Base-by-base conservation (phyloP, 345 rosid genomes). In the Ceriops tagal region DNA sequence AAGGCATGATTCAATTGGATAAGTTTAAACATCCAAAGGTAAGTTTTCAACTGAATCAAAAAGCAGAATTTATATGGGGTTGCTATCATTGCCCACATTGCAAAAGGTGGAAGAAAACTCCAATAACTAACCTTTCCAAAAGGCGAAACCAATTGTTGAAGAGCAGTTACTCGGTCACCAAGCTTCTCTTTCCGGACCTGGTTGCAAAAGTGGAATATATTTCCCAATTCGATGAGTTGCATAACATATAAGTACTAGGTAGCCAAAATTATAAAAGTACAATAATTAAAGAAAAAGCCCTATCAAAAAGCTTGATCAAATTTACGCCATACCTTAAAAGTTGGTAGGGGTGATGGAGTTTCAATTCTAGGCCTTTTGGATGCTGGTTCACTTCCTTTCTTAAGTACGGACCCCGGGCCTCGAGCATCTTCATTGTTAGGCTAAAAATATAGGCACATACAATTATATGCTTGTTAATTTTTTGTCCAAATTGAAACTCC, bases 171-270 rank as follows among this genome's bases (percentile, higher is more conserved):
- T 68, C 80, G 73, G 73, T 77, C 80, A 66, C 80, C 80, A 1
- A 77, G 58, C 76, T 77, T 77, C 70, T 77, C 80, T 77, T 77
- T 77, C 56, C 80, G 69, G 39, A 77, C 80, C 80, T 77, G 76
- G 64, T 47, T 20, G 49, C 28, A 19, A 71, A 39, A 30, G 52
- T 6, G 46, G 24, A 52, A 43, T 43, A 15, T 43, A 43, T 13
- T 10, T 61, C 39, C 59, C 62, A 16, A 58, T 58, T 62, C 58
- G 26, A 1, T 13, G 18, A 43, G 49, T 43, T 43, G 18, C 49
- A 43, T 13, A 43, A 43, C 49, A 43, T 43, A 43, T 43, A 4
- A 10, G 4, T 9, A 11, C 1, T 10, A 39, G 11, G 46, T 39
- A 43, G 18, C 18, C 30, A 24, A 26, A 6, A 16, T 39, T 26